Evolutionary conservation across 2,329 filamentous ascomycete genomes (phyloP).

Genomic region (Gaeumannomyces tritici): DNA sequence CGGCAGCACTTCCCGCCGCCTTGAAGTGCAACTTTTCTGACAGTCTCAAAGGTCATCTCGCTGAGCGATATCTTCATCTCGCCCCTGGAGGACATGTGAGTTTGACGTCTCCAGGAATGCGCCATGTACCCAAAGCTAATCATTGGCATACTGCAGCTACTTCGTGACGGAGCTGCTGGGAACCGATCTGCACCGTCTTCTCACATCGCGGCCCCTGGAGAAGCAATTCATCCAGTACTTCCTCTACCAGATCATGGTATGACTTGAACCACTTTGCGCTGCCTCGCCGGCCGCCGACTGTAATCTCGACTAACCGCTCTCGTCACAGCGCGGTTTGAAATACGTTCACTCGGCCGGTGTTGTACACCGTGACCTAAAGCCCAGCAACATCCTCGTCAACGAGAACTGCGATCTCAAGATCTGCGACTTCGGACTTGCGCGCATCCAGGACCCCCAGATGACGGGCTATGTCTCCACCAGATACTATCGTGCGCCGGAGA

Average conservation of each 20-base stretch:
- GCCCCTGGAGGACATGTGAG: constrained; percentile 94
- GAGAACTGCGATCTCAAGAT: constrained; percentile 99
- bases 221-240: constrained; percentile 99
- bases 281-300: background rate
- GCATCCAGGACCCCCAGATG: constrained; percentile 99
- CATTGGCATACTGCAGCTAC: constrained; percentile 51
- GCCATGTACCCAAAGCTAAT: background rate
- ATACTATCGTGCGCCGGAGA: constrained; percentile 97
- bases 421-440: constrained; percentile 94
- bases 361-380: constrained; percentile 94
- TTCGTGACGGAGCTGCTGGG: constrained; percentile 97
- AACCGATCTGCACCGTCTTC: constrained; percentile 88
- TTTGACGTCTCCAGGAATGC: constrained; percentile 4
- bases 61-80: constrained; percentile 99
- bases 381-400: constrained; percentile 98
- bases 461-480: constrained; percentile 97
- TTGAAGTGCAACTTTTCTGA: constrained; percentile 4
- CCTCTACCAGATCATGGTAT: constrained; percentile 94
- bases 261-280: constrained; percentile 16
- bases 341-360: constrained; percentile 98
- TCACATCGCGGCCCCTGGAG: constrained; percentile 91
- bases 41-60: constrained; percentile 67
- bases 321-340: constrained; percentile 77
- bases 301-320: constrained; percentile 2
- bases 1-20: background rate